Conservation (phyloP, 169 alveolate genomes). For the Perkinsus olseni region DNA sequence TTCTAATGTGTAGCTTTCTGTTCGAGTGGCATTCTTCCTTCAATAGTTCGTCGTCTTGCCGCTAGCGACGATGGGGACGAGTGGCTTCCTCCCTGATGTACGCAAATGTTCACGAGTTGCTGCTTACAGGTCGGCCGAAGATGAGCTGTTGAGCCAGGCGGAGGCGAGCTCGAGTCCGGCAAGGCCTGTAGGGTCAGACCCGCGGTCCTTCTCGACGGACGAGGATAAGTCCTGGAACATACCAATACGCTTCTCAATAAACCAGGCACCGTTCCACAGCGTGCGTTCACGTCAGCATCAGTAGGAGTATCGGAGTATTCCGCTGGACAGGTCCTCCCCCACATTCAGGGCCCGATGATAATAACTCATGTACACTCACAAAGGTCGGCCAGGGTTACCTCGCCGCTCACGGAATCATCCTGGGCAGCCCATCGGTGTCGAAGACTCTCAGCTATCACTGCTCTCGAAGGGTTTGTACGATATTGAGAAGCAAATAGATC, state of each 20-base stretch:
- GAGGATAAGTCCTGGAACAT: not conserved
- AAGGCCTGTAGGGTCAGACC: not conserved
- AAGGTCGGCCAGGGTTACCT: not conserved
- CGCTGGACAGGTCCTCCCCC: not conserved
- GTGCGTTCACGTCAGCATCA: not conserved
- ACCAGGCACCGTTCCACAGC: not conserved
- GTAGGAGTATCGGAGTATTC: not conserved
- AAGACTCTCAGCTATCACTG: too few relatives aligned
- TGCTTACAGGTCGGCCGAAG: not conserved
- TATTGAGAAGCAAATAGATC: too few relatives aligned
- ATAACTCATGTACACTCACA: not conserved
- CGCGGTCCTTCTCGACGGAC: not conserved
- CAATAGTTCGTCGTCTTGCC: too few relatives aligned
- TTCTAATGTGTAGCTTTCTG: too few relatives aligned
- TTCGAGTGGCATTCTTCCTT: too few relatives aligned
- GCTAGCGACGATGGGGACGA: too few relatives aligned
- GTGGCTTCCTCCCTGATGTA: too few relatives aligned
- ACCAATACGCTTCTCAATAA: not conserved
- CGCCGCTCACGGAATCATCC: too few relatives aligned
- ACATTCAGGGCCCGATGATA: not conserved
- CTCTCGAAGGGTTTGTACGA: too few relatives aligned
- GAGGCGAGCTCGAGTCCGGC: not conserved
- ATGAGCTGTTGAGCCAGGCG: too few relatives aligned
- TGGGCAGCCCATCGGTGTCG: not conserved
- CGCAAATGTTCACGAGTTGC: too few relatives aligned